Percentiles rank a stretch among this genome's conserved stretches.
Conservation (phyloP, 2,329 filamentous ascomycete genomes). For the Gaeumannomyces tritici region DNA sequence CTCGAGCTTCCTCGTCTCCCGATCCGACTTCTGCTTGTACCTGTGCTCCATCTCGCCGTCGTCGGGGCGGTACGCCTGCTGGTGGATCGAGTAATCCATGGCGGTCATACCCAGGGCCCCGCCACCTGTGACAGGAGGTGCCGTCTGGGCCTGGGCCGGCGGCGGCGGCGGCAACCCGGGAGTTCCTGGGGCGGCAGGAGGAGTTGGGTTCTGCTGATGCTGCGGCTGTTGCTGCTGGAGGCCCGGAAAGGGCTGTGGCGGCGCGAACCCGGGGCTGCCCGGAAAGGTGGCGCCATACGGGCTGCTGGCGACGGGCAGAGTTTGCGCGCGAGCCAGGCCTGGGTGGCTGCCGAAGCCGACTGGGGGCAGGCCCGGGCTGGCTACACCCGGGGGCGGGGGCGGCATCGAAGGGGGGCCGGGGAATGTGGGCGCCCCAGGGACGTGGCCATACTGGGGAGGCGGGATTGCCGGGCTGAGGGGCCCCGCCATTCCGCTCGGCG, state of each 20-base stretch:
- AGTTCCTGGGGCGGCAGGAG: conserved; percentile 18
- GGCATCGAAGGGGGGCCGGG: conserved; percentile 22
- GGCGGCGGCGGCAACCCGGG: conserved; percentile 30
- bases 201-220: conserved; percentile 15
- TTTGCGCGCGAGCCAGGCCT: conserved; percentile 37
- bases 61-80: conserved; percentile 60
- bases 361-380: conserved; percentile 29
- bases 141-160: conserved; percentile 23
- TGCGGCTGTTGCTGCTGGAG: conserved; percentile 9
- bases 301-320: conserved; percentile 36
- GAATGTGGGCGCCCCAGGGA: conserved; percentile 28
- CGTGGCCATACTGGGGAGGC: conserved; percentile 23
- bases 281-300: conserved; percentile 37
- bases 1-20: conserved; percentile 45
- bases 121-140: conserved; percentile 4
- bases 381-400: conserved; percentile 24
- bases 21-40: conserved; percentile 27
- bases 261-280: conserved; percentile 32
- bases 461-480: conserved; percentile 29
- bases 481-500: conserved; percentile 34
- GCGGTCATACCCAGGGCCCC: conserved; percentile 12
- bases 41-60: conserved; percentile 44
- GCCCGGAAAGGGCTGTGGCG: conserved; percentile 19
- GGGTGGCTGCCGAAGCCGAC: conserved; percentile 28
- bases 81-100: conserved; percentile 50